Evolutionary conservation across 2,329 filamentous ascomycete genomes (phyloP), one percentile per base, ranked within the genome.

Genomic region (Ceratocystis colombiana): DNA sequence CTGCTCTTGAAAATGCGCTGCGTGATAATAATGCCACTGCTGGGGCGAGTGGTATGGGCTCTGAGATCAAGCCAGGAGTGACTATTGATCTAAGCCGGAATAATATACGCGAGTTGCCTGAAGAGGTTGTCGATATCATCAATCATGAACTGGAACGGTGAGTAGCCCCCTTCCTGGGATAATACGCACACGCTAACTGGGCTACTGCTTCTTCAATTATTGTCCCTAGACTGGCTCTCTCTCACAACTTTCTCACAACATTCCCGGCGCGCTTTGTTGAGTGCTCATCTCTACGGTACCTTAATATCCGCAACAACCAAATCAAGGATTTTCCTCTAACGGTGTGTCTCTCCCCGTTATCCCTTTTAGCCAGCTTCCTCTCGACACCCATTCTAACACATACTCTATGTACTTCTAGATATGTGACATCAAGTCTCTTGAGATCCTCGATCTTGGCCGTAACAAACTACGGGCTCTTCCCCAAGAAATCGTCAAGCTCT

Each of bases 391-490:
- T 20, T 59, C 65, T 59, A 30, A 30, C 30, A 59, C 20, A 15
- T n/a, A n/a, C 50, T 65, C 37, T 33, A 41, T 41, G 10, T 15
- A 44, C 30, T 65, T 46, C 25, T 73, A 96, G 91, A 84, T 97
- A 67, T 92, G 93, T 74, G 86, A 91, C 74, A 81, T 97, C 69
- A 87, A 84, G 64, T 88, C 90, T 44, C 83, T 97, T 66, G 92
- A 97, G 76, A 96, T 96, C 68, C 83, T 97, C 68, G 93, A 97
- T 76, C 82, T 97, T 65, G 92, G 91, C 74, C 85, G 89, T 71
- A 97, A 97, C 74, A 90, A 88, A 74, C 85, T 97, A 68, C 84
- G 83, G 61, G 79, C 83, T 8, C 81, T 97, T 1, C 91, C 93
- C 0, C 84, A 87, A 61, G 88, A 92, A 65, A 89, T 96, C 69